phyloP scores from a whole-genome alignment of 2,329 filamentous ascomycete species.

The Dryadomyces quercus-mongolicae region DNA sequence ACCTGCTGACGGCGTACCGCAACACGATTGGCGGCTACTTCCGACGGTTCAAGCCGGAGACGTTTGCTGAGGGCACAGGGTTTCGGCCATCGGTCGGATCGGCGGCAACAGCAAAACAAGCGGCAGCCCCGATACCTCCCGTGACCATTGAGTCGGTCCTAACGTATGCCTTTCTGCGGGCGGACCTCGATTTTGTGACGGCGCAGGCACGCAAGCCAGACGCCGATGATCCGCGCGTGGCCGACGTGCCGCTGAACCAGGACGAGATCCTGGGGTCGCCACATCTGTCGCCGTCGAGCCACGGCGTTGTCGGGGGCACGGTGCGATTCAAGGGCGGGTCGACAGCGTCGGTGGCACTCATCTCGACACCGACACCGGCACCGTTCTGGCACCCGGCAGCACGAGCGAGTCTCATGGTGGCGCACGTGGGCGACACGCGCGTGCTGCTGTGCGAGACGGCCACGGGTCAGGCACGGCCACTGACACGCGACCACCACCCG shows the following conservation, averaged over 20 bases:
- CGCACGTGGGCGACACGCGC: constrained; percentile 88
- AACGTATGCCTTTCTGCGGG: constrained; percentile 84
- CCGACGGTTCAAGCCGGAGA: constrained; percentile 70
- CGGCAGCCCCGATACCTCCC: background rate
- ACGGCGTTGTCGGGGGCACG: constrained; percentile 54
- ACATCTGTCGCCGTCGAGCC: constrained; percentile 38
- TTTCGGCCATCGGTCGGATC: background rate
- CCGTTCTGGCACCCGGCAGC: constrained; percentile 93
- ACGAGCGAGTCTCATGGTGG: constrained; percentile 70
- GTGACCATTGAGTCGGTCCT: constrained; percentile 66
- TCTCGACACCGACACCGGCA: constrained; percentile 80
- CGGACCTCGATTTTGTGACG: constrained; percentile 86
- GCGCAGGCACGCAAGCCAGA: constrained; percentile 78
- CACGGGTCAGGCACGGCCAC: constrained; percentile 65
- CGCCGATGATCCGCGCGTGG: constrained; percentile 54
- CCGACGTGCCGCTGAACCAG: constrained; percentile 70
- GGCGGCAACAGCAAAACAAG: background rate
- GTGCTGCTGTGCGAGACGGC: constrained; percentile 80
- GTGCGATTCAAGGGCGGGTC: constrained; percentile 86
- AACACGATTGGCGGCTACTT: constrained; percentile 89
- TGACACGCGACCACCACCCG: constrained; percentile 89
- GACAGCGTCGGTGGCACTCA: constrained; percentile 78
- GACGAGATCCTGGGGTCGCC: constrained; percentile 67
- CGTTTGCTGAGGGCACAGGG: constrained; percentile 39
- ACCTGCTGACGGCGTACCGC: constrained; percentile 66